Base-by-base conservation (phyloP, 768 basidiomycete genomes). In the Lentinula sp. region DNA sequence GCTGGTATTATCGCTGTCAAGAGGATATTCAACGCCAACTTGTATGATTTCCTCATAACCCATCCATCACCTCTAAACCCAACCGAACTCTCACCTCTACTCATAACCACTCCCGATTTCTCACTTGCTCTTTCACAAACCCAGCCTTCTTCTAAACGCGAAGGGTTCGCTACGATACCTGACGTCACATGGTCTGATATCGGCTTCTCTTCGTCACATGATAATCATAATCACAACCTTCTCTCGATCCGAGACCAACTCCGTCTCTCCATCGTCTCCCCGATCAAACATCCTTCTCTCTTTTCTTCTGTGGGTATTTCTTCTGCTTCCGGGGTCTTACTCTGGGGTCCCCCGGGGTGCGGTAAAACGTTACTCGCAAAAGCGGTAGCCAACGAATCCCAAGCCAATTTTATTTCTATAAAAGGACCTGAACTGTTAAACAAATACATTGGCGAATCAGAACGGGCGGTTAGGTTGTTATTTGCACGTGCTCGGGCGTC, bases 271-370 rank as follows among this genome's bases (percentile, higher is more conserved):
- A 93, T 99, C 65, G 95, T 99, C 3, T 92, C 97, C 67, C 96
- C 97, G 5, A 95, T 98, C 65, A 81, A 84, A 53, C 78, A 91
- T 35, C 96, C 97, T 0, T 93, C 94, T 68, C 71, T 98, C 2
- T 99, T 99, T 74, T 84, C 75, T 50, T 82, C 83, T 9, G 90
- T 98, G 1, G 97, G 97, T 5, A 94, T 99, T 63, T 86, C 88
- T 34, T 91, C 93, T 0, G 86, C 93, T 0, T 95, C 93, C 68
- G 97, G 96, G 0, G 97, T 98, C 2, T 75, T 98, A 37, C 75
- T 98, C n/a, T 98, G 97, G 97, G 97, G 97, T 34, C 97, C 97
- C 28, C 96, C 97, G 0, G 97, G 97, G 9, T 98, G 96, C 69
- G 97, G 97, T 4, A 99, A 98, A 76, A 99, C 97, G 0, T 70